Base-by-base conservation (phyloP, 2,329 filamentous ascomycete genomes). In the Myriangium duriaei region DNA sequence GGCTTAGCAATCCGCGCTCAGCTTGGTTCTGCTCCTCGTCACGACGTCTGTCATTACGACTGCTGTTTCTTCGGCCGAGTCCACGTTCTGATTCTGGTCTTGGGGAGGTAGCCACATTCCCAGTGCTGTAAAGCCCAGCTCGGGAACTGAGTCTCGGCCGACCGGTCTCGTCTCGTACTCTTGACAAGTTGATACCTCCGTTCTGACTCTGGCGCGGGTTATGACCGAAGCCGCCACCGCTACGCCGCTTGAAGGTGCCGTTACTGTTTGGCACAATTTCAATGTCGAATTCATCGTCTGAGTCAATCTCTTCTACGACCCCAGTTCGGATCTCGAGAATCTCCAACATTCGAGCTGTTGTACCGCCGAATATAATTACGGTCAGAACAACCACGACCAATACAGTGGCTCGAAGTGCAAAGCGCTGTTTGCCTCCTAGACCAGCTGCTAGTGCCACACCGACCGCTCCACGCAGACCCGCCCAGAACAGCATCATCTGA, bases 401-500 rank as follows among this genome's bases (percentile, higher is more conserved):
- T n/a, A 98, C 88, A 0, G 91, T 98, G 5, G 91, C 91, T 49
- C 86, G 81, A 24, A 98, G 69, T 1, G 85, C 83, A 41, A 79
- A 80, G 1, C 77, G 78, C 37, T 78, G 75, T 3, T 48, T 49
- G 32, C 87, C 91, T 0, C 75, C 79, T 32, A 98, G 71, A 16
- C 92, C 81, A 14, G 88, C 88, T 19, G 91, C 91, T 32, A 98
- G 69, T 2, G 91, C 91, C 24, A 98, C 91, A 41, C 91, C 91
- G 49, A 98, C 91, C 32, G 91, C 91, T 51, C 91, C 91, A 45
- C 91, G 83, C 18, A 98, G 70, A 16, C 91, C 91, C 11, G 91
- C 91, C 91, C 91, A 98, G 64, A 93, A 98, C n/a, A 98, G 74
- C 91, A 98, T 96, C n/a, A 82, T 86, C 60, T 96, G 91, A 60